A percentile compares a stretch with the other conserved stretches of the same genome.
phyloP scores from a whole-genome alignment of 2,329 filamentous ascomycete species.

The Amphichorda felina region DNA sequence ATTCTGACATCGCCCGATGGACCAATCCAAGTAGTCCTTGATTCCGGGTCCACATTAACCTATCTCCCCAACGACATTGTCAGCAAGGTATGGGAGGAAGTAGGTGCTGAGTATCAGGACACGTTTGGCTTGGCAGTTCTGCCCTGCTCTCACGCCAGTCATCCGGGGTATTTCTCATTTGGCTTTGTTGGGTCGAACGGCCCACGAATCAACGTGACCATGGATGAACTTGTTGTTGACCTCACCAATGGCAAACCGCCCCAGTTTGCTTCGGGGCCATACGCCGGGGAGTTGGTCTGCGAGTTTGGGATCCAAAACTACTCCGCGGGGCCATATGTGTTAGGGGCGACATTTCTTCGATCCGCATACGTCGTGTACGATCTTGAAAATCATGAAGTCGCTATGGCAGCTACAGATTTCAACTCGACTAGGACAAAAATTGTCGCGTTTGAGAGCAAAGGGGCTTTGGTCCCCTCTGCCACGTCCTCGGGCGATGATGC shows the following conservation, averaged over 20 bases:
- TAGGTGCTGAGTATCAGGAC: conserved; percentile 34
- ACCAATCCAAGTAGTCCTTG: conserved; percentile 53
- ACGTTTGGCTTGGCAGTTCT: conserved; percentile 28
- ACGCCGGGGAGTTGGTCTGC: conserved; percentile 34
- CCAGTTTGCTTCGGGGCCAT: conserved; percentile 25
- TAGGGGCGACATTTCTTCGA: conserved; percentile 47
- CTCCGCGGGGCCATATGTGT: conserved; percentile 27
- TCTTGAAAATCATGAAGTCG: conserved; percentile 44
- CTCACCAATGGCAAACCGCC: conserved; percentile 21
- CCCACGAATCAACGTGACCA: conserved; percentile 35
- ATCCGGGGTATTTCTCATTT: conserved; percentile 39
- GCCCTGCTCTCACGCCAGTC: conserved; percentile 34
- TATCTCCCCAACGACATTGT: conserved; percentile 55
- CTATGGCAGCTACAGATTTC: conserved; percentile 41
- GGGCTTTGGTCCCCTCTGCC: conserved; percentile 37
- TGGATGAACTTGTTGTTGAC: conserved; percentile 44
- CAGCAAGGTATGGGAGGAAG: conserved; percentile 38
- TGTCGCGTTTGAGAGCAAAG: conserved; percentile 34
- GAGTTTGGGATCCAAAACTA: conserved; percentile 45
- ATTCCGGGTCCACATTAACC: conserved; percentile 63
- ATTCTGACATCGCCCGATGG: conserved; percentile 26
- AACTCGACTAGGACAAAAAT: conserved; percentile 38
- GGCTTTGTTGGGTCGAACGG: conserved; percentile 36
- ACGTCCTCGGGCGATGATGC: conserved; percentile 29
- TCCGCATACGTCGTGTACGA: conserved; percentile 52